Evolutionary conservation across 345 rosid genomes (phyloP).

Genomic region (Noccaea bulbosa): DNA sequence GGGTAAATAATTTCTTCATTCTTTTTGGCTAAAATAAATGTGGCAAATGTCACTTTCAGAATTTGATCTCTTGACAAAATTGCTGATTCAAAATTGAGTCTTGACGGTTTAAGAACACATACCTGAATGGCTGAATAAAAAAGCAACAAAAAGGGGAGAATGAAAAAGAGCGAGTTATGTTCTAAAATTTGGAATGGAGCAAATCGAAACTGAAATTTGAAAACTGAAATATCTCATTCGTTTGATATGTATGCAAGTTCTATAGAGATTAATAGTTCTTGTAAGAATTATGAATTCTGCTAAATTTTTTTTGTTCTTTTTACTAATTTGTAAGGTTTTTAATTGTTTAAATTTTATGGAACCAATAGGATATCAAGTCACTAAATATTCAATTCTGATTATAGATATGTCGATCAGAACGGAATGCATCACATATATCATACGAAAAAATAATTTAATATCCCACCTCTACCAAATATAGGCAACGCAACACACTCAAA

Average conservation of each 20-base stretch:
- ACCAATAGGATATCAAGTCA: not conserved
- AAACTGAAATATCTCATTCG: not conserved
- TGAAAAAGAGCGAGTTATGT: not conserved
- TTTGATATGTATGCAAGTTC: too few relatives aligned
- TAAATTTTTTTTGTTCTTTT: not conserved
- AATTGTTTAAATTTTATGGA: too few relatives aligned
- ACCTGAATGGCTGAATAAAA: conserved; percentile 1
- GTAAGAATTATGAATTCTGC: not conserved
- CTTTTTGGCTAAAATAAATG: not conserved
- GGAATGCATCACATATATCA: conserved; percentile 6
- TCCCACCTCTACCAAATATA: not conserved
- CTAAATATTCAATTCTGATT: not conserved
- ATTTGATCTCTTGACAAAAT: conserved; percentile 15
- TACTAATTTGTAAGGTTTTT: not conserved
- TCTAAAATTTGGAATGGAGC: not conserved
- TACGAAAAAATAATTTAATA: not conserved
- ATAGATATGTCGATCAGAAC: not conserved
- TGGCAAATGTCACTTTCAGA: conserved; percentile 38
- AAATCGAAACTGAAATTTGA: not conserved
- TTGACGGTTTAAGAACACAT: conserved; percentile 20
- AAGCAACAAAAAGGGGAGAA: conserved; percentile 4
- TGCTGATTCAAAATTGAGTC: not conserved
- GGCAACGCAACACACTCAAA: conserved; percentile 6
- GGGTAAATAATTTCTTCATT: not conserved
- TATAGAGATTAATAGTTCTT: too few relatives aligned